Base-by-base conservation (phyloP, 1,284 basidiomycete species). In the Tilletia setariae region DNA sequence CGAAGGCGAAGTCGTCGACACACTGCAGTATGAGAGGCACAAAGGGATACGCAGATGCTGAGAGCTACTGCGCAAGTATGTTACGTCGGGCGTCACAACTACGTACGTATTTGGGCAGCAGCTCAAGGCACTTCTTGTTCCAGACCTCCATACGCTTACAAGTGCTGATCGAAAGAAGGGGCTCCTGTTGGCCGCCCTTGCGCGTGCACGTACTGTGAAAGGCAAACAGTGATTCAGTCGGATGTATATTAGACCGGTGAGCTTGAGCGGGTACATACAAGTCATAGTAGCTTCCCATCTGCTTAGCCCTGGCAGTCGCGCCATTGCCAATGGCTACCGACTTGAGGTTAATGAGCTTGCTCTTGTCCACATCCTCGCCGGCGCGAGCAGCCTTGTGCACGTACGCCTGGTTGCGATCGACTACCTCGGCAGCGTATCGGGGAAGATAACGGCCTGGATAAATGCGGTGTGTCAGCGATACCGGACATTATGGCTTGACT, bases 271-370 rank as follows among this genome's bases (percentile, higher is more conserved):
- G 19, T 8, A n/a, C 65, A 40, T 51, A 66, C 71, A 78, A 74
- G 67, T 79, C 76, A 53, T 71, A 79, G 66, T 77, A 76, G 21
- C 68, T 69, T 30, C 69, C 66, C 28, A 71, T 70, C 68, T 77
- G 77, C 63, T 71, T 69, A 28, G 65, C 64, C 19, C 70, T 65
- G 66, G 86, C 85, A 0, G 86, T 86, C 44, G 86, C 78, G 7
- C 86, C 86, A 71, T 84, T 85, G 86, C 93, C 92, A 65, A 94
- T 92, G 84, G 93, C 87, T 43, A 91, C 85, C 19, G 90, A 90
- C 63, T 88, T 86, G 6, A 94, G 85, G 79, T 94, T 93, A 76
- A 94, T 87, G 15, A 79, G 47, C 42, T 63, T 42, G 13, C 72
- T 69, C 53, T 47, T 64, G 0, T 90, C 89, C 2, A 68, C 56